Evolutionary conservation across 768 basidiomycete genomes (phyloP).

Genomic region (Daedalea quercina): DNA sequence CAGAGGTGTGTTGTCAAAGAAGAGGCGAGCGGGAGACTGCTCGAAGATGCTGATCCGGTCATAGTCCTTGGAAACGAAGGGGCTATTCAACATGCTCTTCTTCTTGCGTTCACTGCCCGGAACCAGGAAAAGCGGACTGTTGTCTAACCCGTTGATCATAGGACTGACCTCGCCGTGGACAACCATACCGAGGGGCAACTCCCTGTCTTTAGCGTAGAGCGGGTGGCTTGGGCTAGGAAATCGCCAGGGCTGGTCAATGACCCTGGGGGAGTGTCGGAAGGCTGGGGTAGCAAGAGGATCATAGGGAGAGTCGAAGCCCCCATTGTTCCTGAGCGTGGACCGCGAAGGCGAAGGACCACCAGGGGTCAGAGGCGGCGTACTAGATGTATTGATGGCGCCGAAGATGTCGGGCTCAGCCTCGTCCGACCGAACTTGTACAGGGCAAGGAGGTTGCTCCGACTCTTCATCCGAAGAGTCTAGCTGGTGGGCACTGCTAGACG

Average conservation of each 20-base stretch:
- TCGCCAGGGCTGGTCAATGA: slow-evolving; percentile 78
- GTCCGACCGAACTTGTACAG: not conserved
- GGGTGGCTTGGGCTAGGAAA: slow-evolving; percentile 78
- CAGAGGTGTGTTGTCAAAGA: slow-evolving; percentile 11
- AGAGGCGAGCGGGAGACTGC: slow-evolving; percentile 14
- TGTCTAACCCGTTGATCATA: slow-evolving; percentile 24
- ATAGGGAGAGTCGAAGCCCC: slow-evolving; percentile 53
- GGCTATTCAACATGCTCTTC: slow-evolving; percentile 33
- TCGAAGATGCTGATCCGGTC: slow-evolving; percentile 8
- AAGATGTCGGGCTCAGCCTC: not conserved
- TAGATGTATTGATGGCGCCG: slow-evolving; percentile 6
- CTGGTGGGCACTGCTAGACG: not conserved
- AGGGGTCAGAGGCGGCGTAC: slow-evolving; percentile 21
- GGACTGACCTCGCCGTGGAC: slow-evolving; percentile 44
- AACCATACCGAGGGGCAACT: slow-evolving; percentile 58
- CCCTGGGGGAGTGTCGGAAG: slow-evolving; percentile 71
- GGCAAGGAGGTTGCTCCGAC: not conserved
- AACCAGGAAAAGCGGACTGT: slow-evolving; percentile 25
- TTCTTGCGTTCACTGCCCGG: slow-evolving; percentile 28
- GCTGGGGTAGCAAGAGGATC: slow-evolving; percentile 69
- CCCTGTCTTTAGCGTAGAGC: slow-evolving; percentile 57
- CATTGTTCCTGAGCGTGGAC: slow-evolving; percentile 9
- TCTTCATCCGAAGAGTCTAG: not conserved
- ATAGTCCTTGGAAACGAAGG: slow-evolving; percentile 8
- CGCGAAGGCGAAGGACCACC: slow-evolving; percentile 16